Percentiles rank a stretch among this genome's conserved stretches.
Conservation (phyloP, 2,329 filamentous ascomycete species). For the Sclerotinia glacialis region DNA sequence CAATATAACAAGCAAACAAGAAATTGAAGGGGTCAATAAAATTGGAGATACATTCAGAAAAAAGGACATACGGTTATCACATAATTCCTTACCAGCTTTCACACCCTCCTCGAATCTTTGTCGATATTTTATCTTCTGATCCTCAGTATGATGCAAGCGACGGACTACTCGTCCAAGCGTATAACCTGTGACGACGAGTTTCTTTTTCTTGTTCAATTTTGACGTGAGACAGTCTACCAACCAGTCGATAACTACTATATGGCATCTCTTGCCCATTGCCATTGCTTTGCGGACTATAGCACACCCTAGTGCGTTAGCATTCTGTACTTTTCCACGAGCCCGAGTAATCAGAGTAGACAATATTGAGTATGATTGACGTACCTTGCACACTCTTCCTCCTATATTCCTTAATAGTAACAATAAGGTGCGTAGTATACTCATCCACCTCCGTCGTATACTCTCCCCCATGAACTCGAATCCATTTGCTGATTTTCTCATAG, state of each 20-base stretch:
- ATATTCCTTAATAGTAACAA: constrained; percentile 63
- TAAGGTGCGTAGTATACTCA: constrained; percentile 65
- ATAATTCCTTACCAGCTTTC: constrained; percentile 43
- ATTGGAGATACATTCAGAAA: not conserved
- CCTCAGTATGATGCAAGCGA: constrained; percentile 39
- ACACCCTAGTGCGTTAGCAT: not conserved
- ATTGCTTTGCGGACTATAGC: constrained; percentile 44
- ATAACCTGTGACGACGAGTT: constrained; percentile 25
- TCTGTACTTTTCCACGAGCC: not conserved
- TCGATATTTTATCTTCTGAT: constrained; percentile 42
- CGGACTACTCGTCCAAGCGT: constrained; percentile 29
- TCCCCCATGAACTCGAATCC: constrained; percentile 64
- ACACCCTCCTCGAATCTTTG: constrained; percentile 39
- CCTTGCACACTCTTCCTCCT: constrained; percentile 39
- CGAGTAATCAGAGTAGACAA: not conserved
- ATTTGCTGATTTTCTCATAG: constrained; percentile 58
- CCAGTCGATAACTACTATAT: constrained; percentile 49
- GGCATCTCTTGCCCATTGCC: constrained; percentile 39
- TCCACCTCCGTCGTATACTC: constrained; percentile 51
- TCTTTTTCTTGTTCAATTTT: constrained; percentile 38
- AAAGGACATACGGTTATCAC: constrained; percentile 49
- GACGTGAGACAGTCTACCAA: constrained; percentile 43
- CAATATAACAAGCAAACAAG: not conserved
- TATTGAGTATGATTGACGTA: constrained; percentile 22
- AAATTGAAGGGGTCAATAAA: not conserved